Evolutionary conservation across 2,329 filamentous ascomycete species (phyloP).

Genomic region (Hypoxylon sp.): DNA sequence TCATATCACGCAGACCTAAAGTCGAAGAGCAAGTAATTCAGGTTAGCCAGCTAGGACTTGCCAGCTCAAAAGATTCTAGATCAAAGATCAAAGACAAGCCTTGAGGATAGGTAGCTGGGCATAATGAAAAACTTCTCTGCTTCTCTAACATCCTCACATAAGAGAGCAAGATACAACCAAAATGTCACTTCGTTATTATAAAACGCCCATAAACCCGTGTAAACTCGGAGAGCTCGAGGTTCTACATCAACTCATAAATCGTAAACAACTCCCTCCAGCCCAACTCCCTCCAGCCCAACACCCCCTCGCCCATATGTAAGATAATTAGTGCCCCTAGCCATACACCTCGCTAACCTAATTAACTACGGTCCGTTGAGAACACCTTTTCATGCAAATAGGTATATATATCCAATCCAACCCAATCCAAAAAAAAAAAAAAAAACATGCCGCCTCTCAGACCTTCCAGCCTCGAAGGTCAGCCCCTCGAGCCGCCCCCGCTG

Average conservation of each 20-base stretch:
- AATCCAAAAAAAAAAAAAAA: too few relatives aligned
- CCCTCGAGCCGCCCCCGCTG: conserved; percentile 38
- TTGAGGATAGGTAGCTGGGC: too few relatives aligned
- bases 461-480: conserved; percentile 31
- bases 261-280: conserved; percentile 6
- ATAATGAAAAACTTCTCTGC: too few relatives aligned
- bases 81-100: too few relatives aligned
- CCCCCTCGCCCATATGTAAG: conserved; percentile 1
- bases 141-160: too few relatives aligned
- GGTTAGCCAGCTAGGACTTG: too few relatives aligned
- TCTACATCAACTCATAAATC: conserved; percentile 17
- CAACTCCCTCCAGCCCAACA: background rate
- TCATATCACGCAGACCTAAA: too few relatives aligned
- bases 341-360: conserved; percentile 33
- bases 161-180: too few relatives aligned
- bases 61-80: too few relatives aligned
- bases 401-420: background rate
- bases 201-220: background rate
- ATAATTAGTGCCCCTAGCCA: conserved; percentile 16
- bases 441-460: too few relatives aligned
- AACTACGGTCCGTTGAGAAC: conserved; percentile 20
- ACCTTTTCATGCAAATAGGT: conserved; percentile 33
- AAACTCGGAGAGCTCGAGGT: background rate
- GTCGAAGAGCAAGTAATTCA: too few relatives aligned
- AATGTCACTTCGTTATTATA: too few relatives aligned